phyloP scores from a whole-genome alignment of 352 stramenopile species.

The Phytophthora lateralis region DNA sequence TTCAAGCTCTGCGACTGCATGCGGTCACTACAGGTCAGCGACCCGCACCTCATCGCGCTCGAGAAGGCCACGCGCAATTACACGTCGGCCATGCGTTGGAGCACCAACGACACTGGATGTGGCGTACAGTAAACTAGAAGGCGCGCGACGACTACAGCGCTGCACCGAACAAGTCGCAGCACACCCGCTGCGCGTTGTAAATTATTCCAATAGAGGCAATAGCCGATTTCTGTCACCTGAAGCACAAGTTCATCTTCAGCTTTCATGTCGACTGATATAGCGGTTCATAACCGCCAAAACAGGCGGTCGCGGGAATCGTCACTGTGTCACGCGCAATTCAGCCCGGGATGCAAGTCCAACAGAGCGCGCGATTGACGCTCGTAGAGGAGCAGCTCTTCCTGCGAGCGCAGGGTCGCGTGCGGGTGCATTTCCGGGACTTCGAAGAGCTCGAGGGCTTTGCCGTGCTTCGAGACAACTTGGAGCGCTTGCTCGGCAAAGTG shows the following conservation, averaged over 20 bases:
- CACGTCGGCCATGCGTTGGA: constrained; percentile 50
- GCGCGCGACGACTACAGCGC: constrained; percentile 9
- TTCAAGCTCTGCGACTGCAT: constrained; percentile 85
- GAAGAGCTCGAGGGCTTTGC: constrained; percentile 52
- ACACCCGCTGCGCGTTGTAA: constrained; percentile 30
- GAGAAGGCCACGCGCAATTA: constrained; percentile 74
- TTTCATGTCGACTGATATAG: neutral
- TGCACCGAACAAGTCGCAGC: constrained; percentile 18
- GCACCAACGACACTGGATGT: constrained; percentile 42
- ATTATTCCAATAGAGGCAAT: constrained; percentile 49
- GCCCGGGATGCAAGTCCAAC: constrained; percentile 8
- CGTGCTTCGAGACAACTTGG: constrained; percentile 36
- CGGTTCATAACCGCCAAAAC: neutral
- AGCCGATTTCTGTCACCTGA: constrained; percentile 29
- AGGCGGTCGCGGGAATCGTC: neutral
- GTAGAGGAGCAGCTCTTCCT: constrained; percentile 46
- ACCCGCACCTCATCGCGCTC: constrained; percentile 76
- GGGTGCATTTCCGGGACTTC: constrained; percentile 43
- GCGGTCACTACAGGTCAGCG: constrained; percentile 69
- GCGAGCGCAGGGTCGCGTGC: constrained; percentile 32
- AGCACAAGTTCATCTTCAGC: neutral
- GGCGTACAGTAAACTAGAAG: constrained; percentile 57
- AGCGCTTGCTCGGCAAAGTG: constrained; percentile 40
- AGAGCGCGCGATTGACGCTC: constrained; percentile 25
- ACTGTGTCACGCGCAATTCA: constrained; percentile 6